phyloP scores from a whole-genome alignment of 2,329 filamentous ascomycete species.

The Fusarium odoratissimum region DNA sequence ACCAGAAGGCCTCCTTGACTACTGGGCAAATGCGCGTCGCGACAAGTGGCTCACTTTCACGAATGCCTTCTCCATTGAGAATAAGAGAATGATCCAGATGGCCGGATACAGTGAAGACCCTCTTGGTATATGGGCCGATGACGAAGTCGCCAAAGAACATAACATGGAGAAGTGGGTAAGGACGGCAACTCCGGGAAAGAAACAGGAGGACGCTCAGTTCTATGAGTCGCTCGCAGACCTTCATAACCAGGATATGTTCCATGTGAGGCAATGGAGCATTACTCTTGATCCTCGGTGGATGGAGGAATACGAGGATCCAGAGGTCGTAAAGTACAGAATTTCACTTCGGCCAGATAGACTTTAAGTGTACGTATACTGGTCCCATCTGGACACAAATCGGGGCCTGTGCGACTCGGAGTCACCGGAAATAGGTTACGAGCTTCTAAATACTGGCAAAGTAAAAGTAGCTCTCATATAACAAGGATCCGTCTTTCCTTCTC shows the following conservation, averaged over 20 bases:
- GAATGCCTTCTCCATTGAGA: not conserved
- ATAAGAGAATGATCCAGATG: not conserved
- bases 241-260: not conserved
- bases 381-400: not conserved
- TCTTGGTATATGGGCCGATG: not conserved
- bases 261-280: not conserved
- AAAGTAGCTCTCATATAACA: not conserved
- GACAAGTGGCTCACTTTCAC: not conserved
- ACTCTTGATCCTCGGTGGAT: not conserved
- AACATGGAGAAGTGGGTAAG: not conserved
- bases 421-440: not conserved
- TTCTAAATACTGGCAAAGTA: not conserved
- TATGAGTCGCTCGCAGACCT: not conserved
- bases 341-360: not conserved
- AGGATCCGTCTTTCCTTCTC: not conserved
- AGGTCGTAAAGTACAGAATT: not conserved
- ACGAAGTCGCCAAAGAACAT: not conserved
- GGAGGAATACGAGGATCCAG: not conserved
- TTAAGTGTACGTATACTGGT: accelerated
- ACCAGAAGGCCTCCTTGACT: not conserved
- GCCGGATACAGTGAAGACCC: not conserved
- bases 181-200: not conserved
- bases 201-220: not conserved
- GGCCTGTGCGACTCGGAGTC: not conserved
- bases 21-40: not conserved